Evolutionary conservation across 306 rosid species (phyloP), one percentile per base, ranked within the genome.

Genomic region (Delonix regia): DNA sequence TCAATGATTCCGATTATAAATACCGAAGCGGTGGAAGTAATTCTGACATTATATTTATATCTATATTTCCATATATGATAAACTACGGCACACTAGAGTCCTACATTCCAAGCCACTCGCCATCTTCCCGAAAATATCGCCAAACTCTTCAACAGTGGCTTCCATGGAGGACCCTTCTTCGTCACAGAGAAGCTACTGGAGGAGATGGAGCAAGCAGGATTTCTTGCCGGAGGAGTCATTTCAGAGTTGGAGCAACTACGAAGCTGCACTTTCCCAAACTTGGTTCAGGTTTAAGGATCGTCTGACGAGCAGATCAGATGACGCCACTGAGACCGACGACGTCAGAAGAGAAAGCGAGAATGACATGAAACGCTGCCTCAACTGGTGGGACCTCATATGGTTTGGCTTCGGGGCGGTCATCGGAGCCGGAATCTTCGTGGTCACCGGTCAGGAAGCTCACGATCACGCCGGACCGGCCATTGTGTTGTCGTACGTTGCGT

Each of bases 331-430:
- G 83, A 83, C 81, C 27, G 78, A 13, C 24, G 81, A 77, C 13
- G 78, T 92, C 3, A 77, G 81, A 24, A 86, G 83, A 57, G 85
- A 73, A 60, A 92, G 93, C 12, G 92, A 90, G 74, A 55, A 87
- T 66, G 87, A 84, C 5, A 84, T 87, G 90, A 87, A 87, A 53
- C 79, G 81, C 6, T 84, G 88, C 62, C 88, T 87, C 48, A 85
- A 70, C 2, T 92, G 91, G 94, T 90, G 94, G 94, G 97, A 92
- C 73, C 84, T 92, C 8, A 86, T 83, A 7, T 92, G 96, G 97
- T 87, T 92, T 6, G 97, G 97, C 9, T 82, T 92, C 36, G 97
- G 97, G 1, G 76, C 92, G 2, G 96, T 91, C 18, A 79, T 89
- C 12, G 98, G 98, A 0, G 88, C 94, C 0, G 98, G 98, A 30